These are phyloP conservation scores for Penicillium sp. DNA, from an alignment of 2,329 filamentous ascomycete genomes.

Conservation along the genomic window DNA sequence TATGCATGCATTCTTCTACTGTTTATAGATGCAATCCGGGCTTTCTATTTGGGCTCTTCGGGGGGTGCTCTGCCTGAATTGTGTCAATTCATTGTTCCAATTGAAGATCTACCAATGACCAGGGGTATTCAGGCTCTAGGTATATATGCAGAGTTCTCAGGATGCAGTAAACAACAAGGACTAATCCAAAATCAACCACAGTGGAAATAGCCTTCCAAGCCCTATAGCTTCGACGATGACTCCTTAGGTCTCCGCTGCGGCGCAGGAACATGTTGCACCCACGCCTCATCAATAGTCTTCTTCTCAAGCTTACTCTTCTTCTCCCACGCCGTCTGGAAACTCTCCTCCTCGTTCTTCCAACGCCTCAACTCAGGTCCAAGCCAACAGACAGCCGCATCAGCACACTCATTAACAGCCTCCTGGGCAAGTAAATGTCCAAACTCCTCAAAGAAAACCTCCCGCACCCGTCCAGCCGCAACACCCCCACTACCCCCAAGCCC, in stretches of 20 bases:
- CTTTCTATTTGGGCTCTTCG: background rate
- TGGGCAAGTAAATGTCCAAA: conserved; percentile 81
- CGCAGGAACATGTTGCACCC: conserved; percentile 43
- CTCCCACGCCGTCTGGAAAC: conserved; percentile 57
- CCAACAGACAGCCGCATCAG: conserved; percentile 59
- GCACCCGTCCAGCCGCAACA: conserved; percentile 69
- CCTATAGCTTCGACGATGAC: background rate
- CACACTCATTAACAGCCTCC: conserved; percentile 69
- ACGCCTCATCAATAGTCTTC: conserved; percentile 57
- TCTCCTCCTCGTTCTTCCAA: conserved; percentile 59
- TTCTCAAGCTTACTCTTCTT: conserved; percentile 54
- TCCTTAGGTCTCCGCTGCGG: conserved; percentile 28
- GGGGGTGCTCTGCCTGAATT: too few relatives aligned
- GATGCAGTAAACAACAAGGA: too few relatives aligned
- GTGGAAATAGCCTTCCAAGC: too few relatives aligned
- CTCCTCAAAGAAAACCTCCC: conserved; percentile 61
- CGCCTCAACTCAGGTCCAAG: conserved; percentile 56
- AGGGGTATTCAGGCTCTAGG: background rate
- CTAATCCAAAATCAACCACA: too few relatives aligned
- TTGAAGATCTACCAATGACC: background rate
- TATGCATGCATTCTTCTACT: background rate
- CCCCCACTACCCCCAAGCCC: conserved; percentile 44
- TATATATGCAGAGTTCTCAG: background rate
- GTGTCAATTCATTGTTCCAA: background rate
- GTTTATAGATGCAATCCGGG: background rate